Conservation (phyloP, 2,329 filamentous ascomycete genomes). For the Aspergillus fumigatiaffinis region DNA sequence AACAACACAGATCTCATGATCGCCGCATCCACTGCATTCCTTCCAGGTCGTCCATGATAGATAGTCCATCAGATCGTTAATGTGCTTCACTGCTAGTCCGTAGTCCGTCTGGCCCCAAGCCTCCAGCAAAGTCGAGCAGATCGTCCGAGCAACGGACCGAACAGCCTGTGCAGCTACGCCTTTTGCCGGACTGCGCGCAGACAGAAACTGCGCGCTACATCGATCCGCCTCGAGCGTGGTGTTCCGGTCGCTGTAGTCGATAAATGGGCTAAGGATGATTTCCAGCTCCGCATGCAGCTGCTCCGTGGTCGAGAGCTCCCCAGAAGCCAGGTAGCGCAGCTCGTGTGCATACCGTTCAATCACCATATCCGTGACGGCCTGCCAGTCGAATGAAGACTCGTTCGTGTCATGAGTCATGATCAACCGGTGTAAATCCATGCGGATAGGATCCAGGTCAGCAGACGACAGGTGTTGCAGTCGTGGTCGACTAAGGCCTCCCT, state of each 20-base stretch:
- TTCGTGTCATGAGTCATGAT: slow-evolving; percentile 30
- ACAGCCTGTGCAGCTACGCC: slow-evolving; percentile 26
- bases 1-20: slow-evolving; percentile 57
- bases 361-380: slow-evolving; percentile 62
- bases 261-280: slow-evolving; percentile 29
- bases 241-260: slow-evolving; percentile 31
- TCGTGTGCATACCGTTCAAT: slow-evolving; percentile 58
- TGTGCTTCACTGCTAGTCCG: slow-evolving; percentile 22
- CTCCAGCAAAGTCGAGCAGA: slow-evolving; percentile 31
- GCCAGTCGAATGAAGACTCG: slow-evolving; percentile 55
- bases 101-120: slow-evolving; percentile 20
- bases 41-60: slow-evolving; percentile 61
- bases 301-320: slow-evolving; percentile 17
- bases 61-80: slow-evolving; percentile 45
- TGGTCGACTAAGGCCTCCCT: slow-evolving; percentile 34
- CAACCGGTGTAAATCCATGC: slow-evolving; percentile 44
- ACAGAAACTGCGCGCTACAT: slow-evolving; percentile 35
- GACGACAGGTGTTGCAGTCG: slow-evolving; percentile 32
- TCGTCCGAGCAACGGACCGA: slow-evolving; percentile 24
- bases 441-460: slow-evolving; percentile 34
- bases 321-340: slow-evolving; percentile 41
- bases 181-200: slow-evolving; percentile 8
- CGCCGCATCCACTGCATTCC: slow-evolving; percentile 50
- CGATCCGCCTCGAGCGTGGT: slow-evolving; percentile 22
- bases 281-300: slow-evolving; percentile 27